A percentile compares a stretch with the other conserved stretches of the same genome.
phyloP scores from a whole-genome alignment of 2,329 filamentous ascomycete species.

The Kalmusia sp. region DNA sequence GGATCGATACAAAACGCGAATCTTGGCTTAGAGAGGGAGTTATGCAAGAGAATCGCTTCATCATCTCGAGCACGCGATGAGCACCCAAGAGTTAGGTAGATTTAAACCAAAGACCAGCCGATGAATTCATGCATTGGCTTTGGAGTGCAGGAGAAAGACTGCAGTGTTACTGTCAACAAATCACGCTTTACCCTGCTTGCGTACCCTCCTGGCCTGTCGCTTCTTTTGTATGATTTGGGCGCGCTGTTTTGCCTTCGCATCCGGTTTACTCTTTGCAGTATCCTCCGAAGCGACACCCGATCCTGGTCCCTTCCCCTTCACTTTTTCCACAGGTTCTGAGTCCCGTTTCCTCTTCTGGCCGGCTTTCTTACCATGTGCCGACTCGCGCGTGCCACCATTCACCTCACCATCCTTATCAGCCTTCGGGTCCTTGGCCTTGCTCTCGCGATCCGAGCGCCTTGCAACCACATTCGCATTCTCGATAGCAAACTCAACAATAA shows the following conservation, averaged over 20 bases:
- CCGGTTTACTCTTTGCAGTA: slow-evolving; percentile 30
- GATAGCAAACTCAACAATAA: slow-evolving; percentile 97
- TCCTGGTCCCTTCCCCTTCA: slow-evolving; percentile 20
- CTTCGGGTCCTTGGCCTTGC: slow-evolving; percentile 57
- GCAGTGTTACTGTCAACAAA: not conserved
- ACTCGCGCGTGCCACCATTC: slow-evolving; percentile 20
- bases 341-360: slow-evolving; percentile 51
- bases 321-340: slow-evolving; percentile 20
- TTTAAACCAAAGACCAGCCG: too few species aligned
- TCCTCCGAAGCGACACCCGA: slow-evolving; percentile 28
- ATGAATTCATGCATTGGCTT: too few species aligned
- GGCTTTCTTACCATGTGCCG: slow-evolving; percentile 16
- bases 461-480: slow-evolving; percentile 97
- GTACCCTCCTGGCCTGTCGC: slow-evolving; percentile 71
- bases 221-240: slow-evolving; percentile 88
- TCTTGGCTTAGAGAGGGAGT: too few species aligned
- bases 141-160: too few species aligned
- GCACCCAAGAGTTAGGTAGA: too few species aligned
- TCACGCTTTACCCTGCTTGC: slow-evolving; percentile 63
- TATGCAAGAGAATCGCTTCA: too few species aligned
- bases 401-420: slow-evolving; percentile 23
- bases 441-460: slow-evolving; percentile 71
- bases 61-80: too few species aligned
- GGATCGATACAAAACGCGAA: too few species aligned
- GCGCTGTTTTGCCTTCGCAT: slow-evolving; percentile 65